A percentile compares a stretch with the other conserved stretches of the same genome.
Evolutionary conservation across 805 yeast species (phyloP).

Genomic region (Candida xiaguanensis): DNA sequence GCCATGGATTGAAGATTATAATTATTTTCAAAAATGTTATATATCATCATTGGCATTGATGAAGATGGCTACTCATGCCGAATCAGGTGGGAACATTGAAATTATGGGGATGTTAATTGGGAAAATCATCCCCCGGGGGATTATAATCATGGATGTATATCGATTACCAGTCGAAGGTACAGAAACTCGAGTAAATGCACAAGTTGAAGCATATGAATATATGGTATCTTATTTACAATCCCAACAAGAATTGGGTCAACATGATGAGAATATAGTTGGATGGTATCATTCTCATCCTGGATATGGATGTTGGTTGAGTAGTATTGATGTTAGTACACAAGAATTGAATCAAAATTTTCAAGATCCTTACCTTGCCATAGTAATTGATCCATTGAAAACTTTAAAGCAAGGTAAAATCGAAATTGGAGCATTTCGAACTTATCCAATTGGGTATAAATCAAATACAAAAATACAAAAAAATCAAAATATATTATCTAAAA

Average conservation of each 20-base stretch:
- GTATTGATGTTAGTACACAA: slow-evolving; percentile 91
- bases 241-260: slow-evolving; percentile 38
- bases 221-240: slow-evolving; percentile 80
- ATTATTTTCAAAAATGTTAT: slow-evolving; percentile 57
- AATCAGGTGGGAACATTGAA: slow-evolving; percentile 82
- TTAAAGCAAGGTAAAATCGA: slow-evolving; percentile 61
- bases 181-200: slow-evolving; percentile 93
- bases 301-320: slow-evolving; percentile 93
- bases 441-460: slow-evolving; percentile 33
- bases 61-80: slow-evolving; percentile 78
- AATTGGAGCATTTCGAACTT: slow-evolving; percentile 86
- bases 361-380: slow-evolving; percentile 88
- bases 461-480: slow-evolving; percentile 12
- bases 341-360: slow-evolving; percentile 79
- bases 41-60: slow-evolving; percentile 68
- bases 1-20: slow-evolving; percentile 58
- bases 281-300: slow-evolving; percentile 99
- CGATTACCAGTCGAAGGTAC: slow-evolving; percentile 94
- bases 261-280: slow-evolving; percentile 73
- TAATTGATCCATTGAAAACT: slow-evolving; percentile 78
- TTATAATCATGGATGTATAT: slow-evolving; percentile 77
- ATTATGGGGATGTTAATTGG: slow-evolving; percentile 96
- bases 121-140: slow-evolving; percentile 48
- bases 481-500: slow-evolving; percentile 30
- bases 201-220: slow-evolving; percentile 88